Base-by-base conservation (phyloP, 345 rosid genomes). In the Ailanthus altissimus region DNA sequence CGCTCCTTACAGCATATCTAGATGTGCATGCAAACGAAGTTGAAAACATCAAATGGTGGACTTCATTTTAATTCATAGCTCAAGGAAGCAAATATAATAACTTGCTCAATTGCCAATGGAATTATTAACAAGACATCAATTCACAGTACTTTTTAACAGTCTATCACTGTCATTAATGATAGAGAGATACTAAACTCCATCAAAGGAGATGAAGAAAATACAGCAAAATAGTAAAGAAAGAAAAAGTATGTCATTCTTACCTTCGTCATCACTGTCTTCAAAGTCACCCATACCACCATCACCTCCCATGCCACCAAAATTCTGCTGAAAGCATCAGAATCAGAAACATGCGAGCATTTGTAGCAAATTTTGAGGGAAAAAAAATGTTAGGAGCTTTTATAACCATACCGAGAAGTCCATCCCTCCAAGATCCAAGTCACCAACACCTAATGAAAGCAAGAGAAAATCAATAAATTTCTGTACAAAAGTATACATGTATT, bases 211-310 rank as follows among this genome's bases (percentile, higher is more conserved):
- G 25, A 50, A 8, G 10, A 62, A 23, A 38, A 25, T 36, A 15
- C 7, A 4, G 20, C 32, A 43, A 25, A 40, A 62, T 20, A 59
- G 10, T 5, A 10, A 62, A 32, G 38, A 32, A 8, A 64, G 63
- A 66, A 38, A 21, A 47, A 47, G 42, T 23, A 15, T 36, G 57
- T 21, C 56, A 60, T 40, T 10, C n/a, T 83, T 84, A 94, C 98
- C 97, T 84, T 94, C 98, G 75, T 90, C 97, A 79, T 94, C 98
- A 82, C 94, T 92, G 83, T 88, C 97, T 23, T 90, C 98, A 67
- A 89, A 88, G 26, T 90, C 97, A 59, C 84, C 92, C 89, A 91
- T 83, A 6, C 80, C 92, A 21, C 77, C 89, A 6, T 56, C 87
- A 0, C 79, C 87, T 76, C 79, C 87, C 78, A 74, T 40, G 60